Percentiles rank a stretch among this genome's conserved stretches.
These are phyloP conservation scores for Calocera viscosa DNA, from an alignment of 768 basidiomycete genomes.

Conservation along the genomic window DNA sequence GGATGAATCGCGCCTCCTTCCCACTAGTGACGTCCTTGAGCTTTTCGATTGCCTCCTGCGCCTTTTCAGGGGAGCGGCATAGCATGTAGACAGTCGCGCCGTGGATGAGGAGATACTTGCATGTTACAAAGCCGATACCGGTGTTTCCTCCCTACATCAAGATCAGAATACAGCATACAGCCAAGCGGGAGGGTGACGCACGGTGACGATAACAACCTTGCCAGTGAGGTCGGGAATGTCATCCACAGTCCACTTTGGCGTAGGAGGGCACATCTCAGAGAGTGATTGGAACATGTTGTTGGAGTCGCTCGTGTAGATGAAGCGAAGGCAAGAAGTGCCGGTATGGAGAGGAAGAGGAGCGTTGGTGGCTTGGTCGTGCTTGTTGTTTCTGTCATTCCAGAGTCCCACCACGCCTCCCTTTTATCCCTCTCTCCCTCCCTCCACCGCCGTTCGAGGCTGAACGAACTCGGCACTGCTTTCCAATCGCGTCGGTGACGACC, in stretches of 20 bases:
- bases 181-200: background rate
- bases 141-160: background rate
- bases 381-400: background rate
- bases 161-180: background rate
- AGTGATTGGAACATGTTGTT: background rate
- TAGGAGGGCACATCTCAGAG: conserved; percentile 13
- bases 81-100: conserved; percentile 61
- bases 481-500: no score
- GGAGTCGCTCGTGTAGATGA: no score
- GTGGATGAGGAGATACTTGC: conserved; percentile 32
- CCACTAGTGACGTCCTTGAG: conserved; percentile 37
- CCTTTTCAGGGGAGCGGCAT: conserved; percentile 35
- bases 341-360: background rate
- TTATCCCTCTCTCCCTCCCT: background rate
- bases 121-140: conserved; percentile 1
- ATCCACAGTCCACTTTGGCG: conserved; percentile 23
- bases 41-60: conserved; percentile 39
- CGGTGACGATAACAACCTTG: conserved; percentile 29
- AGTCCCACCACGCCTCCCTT: background rate
- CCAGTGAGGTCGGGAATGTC: conserved; percentile 29
- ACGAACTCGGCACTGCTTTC: no score
- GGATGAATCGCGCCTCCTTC: conserved; percentile 33
- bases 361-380: background rate
- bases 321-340: background rate
- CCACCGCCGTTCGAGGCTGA: no score